Percentiles rank a stretch among this genome's conserved stretches.
phyloP scores from a whole-genome alignment of 495 filamentous ascomycete species.

The Xylaria flabelliformis region DNA sequence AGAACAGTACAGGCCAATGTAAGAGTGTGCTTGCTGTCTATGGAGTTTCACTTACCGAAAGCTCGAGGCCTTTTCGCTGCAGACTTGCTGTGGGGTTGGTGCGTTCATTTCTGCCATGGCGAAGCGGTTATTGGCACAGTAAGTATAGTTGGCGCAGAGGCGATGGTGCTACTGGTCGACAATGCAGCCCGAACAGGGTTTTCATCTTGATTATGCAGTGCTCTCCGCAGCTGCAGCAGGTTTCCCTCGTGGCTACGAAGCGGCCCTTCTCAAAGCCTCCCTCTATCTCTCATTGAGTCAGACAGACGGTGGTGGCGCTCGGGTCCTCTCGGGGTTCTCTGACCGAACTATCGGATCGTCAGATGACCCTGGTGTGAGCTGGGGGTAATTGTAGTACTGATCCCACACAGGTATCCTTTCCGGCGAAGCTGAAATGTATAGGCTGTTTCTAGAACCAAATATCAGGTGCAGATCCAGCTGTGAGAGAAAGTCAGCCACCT shows the following conservation, averaged over 20 bases:
- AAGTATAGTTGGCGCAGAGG: slow-evolving; percentile 12
- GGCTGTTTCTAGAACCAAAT: slow-evolving; percentile 18
- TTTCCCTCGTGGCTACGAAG: slow-evolving; percentile 17
- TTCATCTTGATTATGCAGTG: slow-evolving; percentile 18
- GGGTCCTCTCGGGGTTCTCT: slow-evolving; percentile 8
- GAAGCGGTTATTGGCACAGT: neutral
- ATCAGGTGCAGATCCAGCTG: slow-evolving; percentile 15
- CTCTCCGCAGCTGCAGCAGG: slow-evolving; percentile 15
- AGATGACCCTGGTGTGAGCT: neutral
- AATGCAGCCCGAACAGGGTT: slow-evolving; percentile 22
- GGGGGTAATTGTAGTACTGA: slow-evolving; percentile 4
- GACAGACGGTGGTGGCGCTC: neutral
- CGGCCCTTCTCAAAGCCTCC: neutral
- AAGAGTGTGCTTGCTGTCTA: slow-evolving; percentile 5
- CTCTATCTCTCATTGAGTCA: neutral
- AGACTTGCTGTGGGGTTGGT: slow-evolving; percentile 8
- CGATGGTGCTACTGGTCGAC: slow-evolving; percentile 7
- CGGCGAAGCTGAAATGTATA: slow-evolving; percentile 17
- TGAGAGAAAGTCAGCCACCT: neutral
- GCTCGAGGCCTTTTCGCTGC: slow-evolving; percentile 18
- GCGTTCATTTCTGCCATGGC: slow-evolving; percentile 7
- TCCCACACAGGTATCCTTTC: neutral
- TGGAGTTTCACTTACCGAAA: slow-evolving; percentile 15
- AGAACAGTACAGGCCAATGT: slow-evolving; percentile 15
- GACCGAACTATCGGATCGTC: slow-evolving; percentile 14